Base-by-base conservation (phyloP, 2,329 filamentous ascomycete species). In the Neoarthrinium moseri region DNA sequence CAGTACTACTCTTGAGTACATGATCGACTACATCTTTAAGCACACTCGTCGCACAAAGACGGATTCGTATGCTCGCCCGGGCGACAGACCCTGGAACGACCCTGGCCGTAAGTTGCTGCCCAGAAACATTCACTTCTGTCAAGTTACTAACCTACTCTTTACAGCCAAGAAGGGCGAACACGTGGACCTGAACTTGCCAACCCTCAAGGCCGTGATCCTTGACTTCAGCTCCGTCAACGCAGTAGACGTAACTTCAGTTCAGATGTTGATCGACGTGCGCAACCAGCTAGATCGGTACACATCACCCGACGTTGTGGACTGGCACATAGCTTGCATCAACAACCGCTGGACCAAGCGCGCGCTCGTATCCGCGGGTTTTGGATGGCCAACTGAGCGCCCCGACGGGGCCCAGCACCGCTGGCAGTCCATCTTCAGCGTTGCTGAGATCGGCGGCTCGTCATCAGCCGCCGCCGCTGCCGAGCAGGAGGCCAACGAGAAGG, bases 151-250 rank as follows among this genome's bases (percentile, higher is more conserved):
- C 30, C 22, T 6, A 20, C 22, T 36, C 30, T 5, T 36, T 23
- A 13, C 30, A 44, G 41, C 89, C 47, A 82, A 64, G 60, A 69
- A 58, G 45, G 66, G 61, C 27, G 73, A 67, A 39, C 66, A 73
- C 30, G 75, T 77, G 50, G 57, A 72, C 13, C 68, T 64, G 6
- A 61, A 72, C 47, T 72, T 84, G 13, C 87, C 91, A 1, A 85
- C 81, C 0, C 79, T 96, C 41, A 90, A 89, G 63, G 91, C 92
- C n/a, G 74, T 97, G 54, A 91, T 97, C 49, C 79, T 97, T 17
- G 94, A 97, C 65, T 95, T 97, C 67, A 91, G 86, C 58, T 87
- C 89, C 0, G 91, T 97, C 53, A 95, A 96, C 69, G 90, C 95
- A 55, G 86, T 96, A 48, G 94, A 97, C 60, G 83, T 95, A 48